Base-by-base conservation (phyloP, 2,329 filamentous ascomycete genomes). In the Penicillium vulpinum region DNA sequence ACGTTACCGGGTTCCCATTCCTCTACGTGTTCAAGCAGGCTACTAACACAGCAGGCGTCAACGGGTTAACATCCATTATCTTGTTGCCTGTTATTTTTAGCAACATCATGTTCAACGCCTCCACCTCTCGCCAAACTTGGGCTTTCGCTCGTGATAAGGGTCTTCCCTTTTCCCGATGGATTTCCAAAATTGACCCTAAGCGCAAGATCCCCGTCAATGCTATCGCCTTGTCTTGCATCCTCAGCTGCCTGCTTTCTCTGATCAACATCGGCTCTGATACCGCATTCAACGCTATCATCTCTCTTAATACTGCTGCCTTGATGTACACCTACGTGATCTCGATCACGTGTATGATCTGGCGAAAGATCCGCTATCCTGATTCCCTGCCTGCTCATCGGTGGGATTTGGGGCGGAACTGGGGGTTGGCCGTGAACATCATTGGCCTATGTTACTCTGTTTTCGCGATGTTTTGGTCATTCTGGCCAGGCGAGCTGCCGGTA, bases 231-330 rank as follows among this genome's bases (percentile, higher is more conserved):
- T 72, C 72, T 7, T 67, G 70, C 43, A 28, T 62, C 3, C 64
- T 75, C 60, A 71, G 65, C 39, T 62, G 67, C 1, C 66, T 78
- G 2, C 68, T 82, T 16, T 75, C 76, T 4, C 67, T 81, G 13
- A 82, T 83, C 68, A 82, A 82, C 62, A 78, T 84, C 43, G 80
- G 79, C 16, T 81, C 78, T 13, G 62, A 73, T 3, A 75, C 77
- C 16, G 82, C 81, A 5, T 81, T 83, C 65, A 80, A 82, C 62
- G 80, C 78, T 49, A 79, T 84, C 55, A 75, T 78, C 18, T 82
- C 80, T 3, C 72, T 85, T 1, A 76, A 75, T 24, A 72, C 78
- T 22, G 76, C 74, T 11, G 76, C 78, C 0, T 70, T 83, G 29
- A 74, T 83, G 46, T 77, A 73, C 35, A 81, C 79, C 5, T 83